These are phyloP conservation scores for Rheum nobile DNA, from an alignment of 148 eudicot genomes.

Conservation along the genomic window DNA sequence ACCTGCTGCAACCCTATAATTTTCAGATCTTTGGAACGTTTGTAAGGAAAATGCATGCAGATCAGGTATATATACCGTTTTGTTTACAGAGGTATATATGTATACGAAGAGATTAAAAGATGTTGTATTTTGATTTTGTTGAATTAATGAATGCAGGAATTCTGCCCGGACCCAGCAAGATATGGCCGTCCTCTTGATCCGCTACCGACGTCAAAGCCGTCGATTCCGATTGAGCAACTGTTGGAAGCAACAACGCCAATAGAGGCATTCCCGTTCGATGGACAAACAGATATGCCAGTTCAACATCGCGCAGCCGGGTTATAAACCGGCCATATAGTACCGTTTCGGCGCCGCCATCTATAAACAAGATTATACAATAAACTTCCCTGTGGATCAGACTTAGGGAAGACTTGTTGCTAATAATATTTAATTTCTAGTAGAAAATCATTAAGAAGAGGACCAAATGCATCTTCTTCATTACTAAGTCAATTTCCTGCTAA, in stretches of 20 bases:
- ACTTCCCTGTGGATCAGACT: background rate
- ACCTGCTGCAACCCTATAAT: slow-evolving; percentile 35
- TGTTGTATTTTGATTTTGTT: background rate
- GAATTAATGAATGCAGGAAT: slow-evolving; percentile 34
- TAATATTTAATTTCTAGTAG: background rate
- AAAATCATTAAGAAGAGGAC: too few species aligned
- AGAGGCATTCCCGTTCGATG: slow-evolving; percentile 37
- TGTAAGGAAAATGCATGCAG: slow-evolving; percentile 80
- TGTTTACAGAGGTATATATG: too few species aligned
- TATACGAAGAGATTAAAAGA: too few species aligned
- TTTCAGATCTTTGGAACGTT: slow-evolving; percentile 46
- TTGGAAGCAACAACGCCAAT: slow-evolving; percentile 46
- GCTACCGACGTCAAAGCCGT: slow-evolving; percentile 36
- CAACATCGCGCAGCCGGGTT: slow-evolving; percentile 14
- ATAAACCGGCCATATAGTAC: too few species aligned
- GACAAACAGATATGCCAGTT: slow-evolving; percentile 54
- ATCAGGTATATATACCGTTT: slow-evolving; percentile 54
- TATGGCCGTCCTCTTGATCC: slow-evolving; percentile 24
- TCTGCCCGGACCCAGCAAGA: slow-evolving; percentile 26
- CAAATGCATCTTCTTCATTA: too few species aligned
- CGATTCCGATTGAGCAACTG: slow-evolving; percentile 36
- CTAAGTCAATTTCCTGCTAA: too few species aligned
- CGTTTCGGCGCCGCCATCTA: too few species aligned
- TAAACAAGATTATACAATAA: background rate
- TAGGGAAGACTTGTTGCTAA: background rate